Base-by-base conservation (phyloP, 306 rosid species). In the Gastrolobium bilobum region DNA sequence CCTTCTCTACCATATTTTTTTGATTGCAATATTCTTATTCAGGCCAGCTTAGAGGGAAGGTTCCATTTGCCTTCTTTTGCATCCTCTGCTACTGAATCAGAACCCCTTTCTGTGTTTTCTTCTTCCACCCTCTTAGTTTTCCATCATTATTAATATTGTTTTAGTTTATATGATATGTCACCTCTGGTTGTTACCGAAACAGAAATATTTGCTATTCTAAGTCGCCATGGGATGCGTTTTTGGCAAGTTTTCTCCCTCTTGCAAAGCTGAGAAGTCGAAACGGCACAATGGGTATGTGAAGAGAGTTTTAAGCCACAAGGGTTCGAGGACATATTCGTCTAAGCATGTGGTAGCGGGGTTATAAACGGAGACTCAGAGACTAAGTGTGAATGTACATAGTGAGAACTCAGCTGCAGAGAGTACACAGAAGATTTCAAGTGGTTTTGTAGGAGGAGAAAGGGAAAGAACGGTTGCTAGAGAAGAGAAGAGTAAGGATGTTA, bases 161-260 rank as follows among this genome's bases (percentile, higher is more conserved):
- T 43, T 40, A 43, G 13, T 26, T 15, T 50, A 37, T 15, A n/a
- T 31, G n/a, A 7, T 53, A 76, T 72, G 81, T 63, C 75, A 60
- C 83, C 60, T 81, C 84, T 73, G 70, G 84, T 75, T 80, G 44
- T 61, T 58, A 47, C 78, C 82, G 85, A 78, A 83, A 75, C 58
- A 68, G 54, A 68, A 54, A 63, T 61, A 72, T 39, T 61, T 43
- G 47, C 35, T 30, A 30, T 10, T 38, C 75, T 10, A 14, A 74
- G 48, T 14, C 44, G 73, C 34, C 13, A 89, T 92, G 94, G 97
- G 97, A 14, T 90, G 97, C 63, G 33, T 70, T 65, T 75, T 54
- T 70, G 75, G 79, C 6, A 90, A 54, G 73, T 15, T 50, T 26
- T 78, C 60, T 84, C 62, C 75, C 6, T 66, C 84, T 52, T 67